Conservation (phyloP, 2,329 filamentous ascomycete species). For the Clarireedia homoeocarpa region DNA sequence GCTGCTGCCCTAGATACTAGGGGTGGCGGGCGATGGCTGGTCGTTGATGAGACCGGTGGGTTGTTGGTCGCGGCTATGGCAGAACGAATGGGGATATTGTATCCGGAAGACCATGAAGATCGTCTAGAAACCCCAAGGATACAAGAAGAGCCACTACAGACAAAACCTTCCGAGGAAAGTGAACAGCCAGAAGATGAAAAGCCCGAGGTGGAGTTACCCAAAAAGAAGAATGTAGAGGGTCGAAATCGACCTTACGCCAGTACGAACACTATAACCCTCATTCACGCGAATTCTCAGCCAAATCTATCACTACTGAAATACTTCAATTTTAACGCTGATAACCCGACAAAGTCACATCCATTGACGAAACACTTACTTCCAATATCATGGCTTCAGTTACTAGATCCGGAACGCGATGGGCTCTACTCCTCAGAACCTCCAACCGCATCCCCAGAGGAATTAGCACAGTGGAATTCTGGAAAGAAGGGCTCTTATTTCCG, state of each 20-base stretch:
- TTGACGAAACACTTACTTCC: constrained; percentile 74
- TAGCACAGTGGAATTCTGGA: constrained; percentile 69
- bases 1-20: constrained; percentile 1
- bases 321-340: constrained; percentile 73
- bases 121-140: background rate
- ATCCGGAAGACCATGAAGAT: constrained; percentile 28
- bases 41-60: constrained; percentile 64
- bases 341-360: constrained; percentile 53
- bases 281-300: constrained; percentile 77
- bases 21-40: constrained; percentile 49
- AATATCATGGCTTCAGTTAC: constrained; percentile 85
- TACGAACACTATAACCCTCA: constrained; percentile 66
- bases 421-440: constrained; percentile 63
- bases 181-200: constrained; percentile 25
- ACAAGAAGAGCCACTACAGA: background rate
- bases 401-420: constrained; percentile 67
- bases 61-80: constrained; percentile 62
- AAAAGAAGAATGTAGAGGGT: constrained; percentile 5
- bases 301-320: constrained; percentile 85
- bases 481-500: constrained; percentile 81
- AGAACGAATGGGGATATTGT: constrained; percentile 61
- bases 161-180: background rate
- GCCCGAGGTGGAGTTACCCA: constrained; percentile 5
- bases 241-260: constrained; percentile 18
- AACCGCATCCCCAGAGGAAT: constrained; percentile 46